These are phyloP conservation scores for Arctium minus DNA, from an alignment of 129 eudicot species.

Conservation along the genomic window DNA sequence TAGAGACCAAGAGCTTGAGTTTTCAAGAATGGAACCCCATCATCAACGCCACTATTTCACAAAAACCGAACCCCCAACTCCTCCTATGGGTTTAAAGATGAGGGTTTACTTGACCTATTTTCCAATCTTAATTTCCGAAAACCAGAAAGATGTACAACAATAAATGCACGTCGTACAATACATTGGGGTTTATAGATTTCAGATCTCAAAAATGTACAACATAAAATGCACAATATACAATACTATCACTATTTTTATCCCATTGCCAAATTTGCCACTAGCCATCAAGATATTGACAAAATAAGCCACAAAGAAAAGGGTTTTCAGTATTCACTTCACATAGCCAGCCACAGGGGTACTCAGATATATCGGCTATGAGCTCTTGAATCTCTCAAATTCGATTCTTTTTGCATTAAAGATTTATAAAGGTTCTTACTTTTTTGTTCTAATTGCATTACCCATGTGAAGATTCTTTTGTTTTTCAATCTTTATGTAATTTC, in stretches of 20 bases:
- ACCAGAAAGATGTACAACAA: constrained; percentile 4
- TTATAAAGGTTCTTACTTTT: constrained; percentile 21
- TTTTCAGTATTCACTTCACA: constrained; percentile 3
- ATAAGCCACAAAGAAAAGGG: constrained; percentile 7
- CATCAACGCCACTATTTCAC: constrained; percentile 27
- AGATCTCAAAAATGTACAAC: constrained; percentile 13
- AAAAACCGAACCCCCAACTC: constrained; percentile 1
- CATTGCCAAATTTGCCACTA: background rate
- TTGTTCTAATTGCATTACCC: background rate
- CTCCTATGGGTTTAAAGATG: constrained; percentile 40
- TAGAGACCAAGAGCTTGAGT: constrained; percentile 25
- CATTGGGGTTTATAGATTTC: background rate
- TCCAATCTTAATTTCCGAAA: constrained; percentile 6
- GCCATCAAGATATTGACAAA: constrained; percentile 14
- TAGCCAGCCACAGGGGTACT: background rate
- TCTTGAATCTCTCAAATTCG: background rate
- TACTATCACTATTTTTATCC: background rate
- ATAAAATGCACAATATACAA: background rate
- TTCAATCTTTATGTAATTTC: constrained; percentile 12
- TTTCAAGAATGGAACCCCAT: constrained; percentile 24
- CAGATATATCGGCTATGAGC: background rate
- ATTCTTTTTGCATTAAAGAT: constrained; percentile 1
- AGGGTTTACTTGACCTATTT: constrained; percentile 29
- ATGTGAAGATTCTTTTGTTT: background rate
- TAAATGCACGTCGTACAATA: background rate